Base-by-base conservation (phyloP, 345 rosid genomes). In the Acer negundo region DNA sequence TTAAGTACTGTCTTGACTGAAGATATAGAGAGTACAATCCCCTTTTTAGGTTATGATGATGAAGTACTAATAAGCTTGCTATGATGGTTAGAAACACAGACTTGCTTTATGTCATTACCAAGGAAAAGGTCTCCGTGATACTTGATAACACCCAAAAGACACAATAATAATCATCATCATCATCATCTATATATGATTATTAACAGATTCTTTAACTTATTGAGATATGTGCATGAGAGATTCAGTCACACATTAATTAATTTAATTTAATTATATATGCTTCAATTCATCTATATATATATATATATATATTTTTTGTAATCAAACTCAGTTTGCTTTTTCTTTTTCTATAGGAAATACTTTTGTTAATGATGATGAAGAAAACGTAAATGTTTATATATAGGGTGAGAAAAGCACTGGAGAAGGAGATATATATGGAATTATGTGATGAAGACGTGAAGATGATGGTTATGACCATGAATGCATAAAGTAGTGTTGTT, bases 401-500 rank as follows among this genome's bases (percentile, higher is more conserved):
- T 4, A 4, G 3, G 38, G 19, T 10, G 28, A 26, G 69, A 62
- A 55, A 74, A 63, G 61, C 69, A 24, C 35, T 0, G 35, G 35
- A 31, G 35, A 31, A 31, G 35, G 35, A 31, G 35, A 31, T 35
- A 35, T 35, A 35, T 35, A 35, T 35, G 38, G 38, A 35, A 35
- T 35, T 35, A 79, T 83, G 80, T 75, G 84, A 82, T 16, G 28
- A 69, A 26, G 80, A 71, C 69, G 77, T 80, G 83, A 80, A 75
- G 46, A 42, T 35, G 80, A 87, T 80, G 81, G 85, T 82, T 82
- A 35, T 35, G 38, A 35, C 4, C 38, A 35, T 35, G 80, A 83
- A 83, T 82, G 83, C 73, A 81, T 79, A 87, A 85, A 87, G 88
- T 8, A 3, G 8, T 7, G 82, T 75, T 73, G 69, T 74, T 75